These are phyloP conservation scores for Lunasporangiospora selenospora DNA, from an alignment of 192 early-diverging fungal species.

Conservation along the genomic window DNA sequence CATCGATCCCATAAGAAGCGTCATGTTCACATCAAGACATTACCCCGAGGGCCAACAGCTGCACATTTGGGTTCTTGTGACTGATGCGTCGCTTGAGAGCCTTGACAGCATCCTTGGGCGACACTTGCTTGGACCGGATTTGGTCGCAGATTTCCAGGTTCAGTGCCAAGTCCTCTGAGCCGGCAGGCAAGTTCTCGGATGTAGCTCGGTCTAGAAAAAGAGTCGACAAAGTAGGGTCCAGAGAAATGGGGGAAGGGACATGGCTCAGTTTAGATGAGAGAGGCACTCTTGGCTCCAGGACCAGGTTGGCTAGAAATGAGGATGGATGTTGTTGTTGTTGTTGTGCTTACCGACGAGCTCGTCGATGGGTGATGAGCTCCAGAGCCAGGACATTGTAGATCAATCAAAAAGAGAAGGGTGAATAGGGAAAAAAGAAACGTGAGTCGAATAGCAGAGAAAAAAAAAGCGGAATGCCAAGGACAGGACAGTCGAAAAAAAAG, in stretches of 20 bases:
- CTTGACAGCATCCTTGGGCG: slow-evolving; percentile 75
- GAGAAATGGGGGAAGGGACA: neutral
- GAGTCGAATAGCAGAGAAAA: too few relatives aligned
- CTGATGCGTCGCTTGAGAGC: slow-evolving; percentile 81
- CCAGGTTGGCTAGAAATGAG: neutral
- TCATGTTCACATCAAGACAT: too few relatives aligned
- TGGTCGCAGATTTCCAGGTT: slow-evolving; percentile 94
- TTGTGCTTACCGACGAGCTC: slow-evolving; percentile 51
- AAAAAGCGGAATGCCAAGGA: neutral
- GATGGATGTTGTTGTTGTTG: too few relatives aligned
- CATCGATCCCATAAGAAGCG: too few relatives aligned
- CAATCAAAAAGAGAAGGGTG: too few relatives aligned
- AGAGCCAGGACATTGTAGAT: slow-evolving; percentile 41
- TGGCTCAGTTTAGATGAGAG: neutral
- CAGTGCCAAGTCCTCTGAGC: slow-evolving; percentile 81
- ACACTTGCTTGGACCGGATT: slow-evolving; percentile 84
- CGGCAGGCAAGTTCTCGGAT: slow-evolving; percentile 86
- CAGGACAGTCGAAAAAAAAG: neutral
- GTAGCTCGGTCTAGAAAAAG: slow-evolving; percentile 75
- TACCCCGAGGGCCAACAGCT: slow-evolving; percentile 85
- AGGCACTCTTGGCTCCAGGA: neutral
- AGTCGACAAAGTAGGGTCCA: neutral
- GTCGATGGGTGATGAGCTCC: slow-evolving; percentile 41
- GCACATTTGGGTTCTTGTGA: slow-evolving; percentile 96
- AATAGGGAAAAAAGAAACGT: too few relatives aligned